A percentile compares a stretch with the other conserved stretches of the same genome.
phyloP scores from a whole-genome alignment of 1,284 basidiomycete genomes.

The Abortiporus biennis region DNA sequence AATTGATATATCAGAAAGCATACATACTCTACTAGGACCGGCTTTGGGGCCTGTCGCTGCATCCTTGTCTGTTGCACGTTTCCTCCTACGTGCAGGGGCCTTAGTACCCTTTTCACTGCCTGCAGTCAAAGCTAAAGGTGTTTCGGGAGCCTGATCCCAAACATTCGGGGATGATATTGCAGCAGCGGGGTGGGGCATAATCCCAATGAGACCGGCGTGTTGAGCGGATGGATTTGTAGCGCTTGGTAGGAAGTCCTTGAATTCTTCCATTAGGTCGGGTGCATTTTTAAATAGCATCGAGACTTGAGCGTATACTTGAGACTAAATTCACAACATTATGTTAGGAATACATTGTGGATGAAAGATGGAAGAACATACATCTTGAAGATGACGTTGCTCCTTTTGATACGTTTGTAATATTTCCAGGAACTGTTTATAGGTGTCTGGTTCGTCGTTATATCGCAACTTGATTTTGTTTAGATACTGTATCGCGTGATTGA shows the following conservation, averaged over 20 bases:
- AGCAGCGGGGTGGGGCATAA: slow-evolving; percentile 38
- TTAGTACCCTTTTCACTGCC: slow-evolving; percentile 44
- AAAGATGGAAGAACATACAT: slow-evolving; percentile 49
- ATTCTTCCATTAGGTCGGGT: slow-evolving; percentile 90
- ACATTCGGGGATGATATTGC: slow-evolving; percentile 21
- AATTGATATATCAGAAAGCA: slow-evolving; percentile 1
- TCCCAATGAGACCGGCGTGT: slow-evolving; percentile 29
- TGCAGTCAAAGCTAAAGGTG: slow-evolving; percentile 19
- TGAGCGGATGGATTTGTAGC: slow-evolving; percentile 33
- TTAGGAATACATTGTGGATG: slow-evolving; percentile 3
- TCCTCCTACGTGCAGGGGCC: slow-evolving; percentile 36
- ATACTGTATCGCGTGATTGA: slow-evolving; percentile 97
- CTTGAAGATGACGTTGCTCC: slow-evolving; percentile 83
- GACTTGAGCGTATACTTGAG: slow-evolving; percentile 90
- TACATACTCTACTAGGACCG: slow-evolving; percentile 19
- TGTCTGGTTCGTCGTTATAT: slow-evolving; percentile 88
- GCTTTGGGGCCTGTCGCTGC: slow-evolving; percentile 33
- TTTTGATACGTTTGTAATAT: slow-evolving; percentile 98
- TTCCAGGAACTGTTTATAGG: slow-evolving; percentile 98
- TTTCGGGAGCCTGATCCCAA: slow-evolving; percentile 26
- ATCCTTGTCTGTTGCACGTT: slow-evolving; percentile 56
- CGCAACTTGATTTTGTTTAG: slow-evolving; percentile 98
- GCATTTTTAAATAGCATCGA: slow-evolving; percentile 90
- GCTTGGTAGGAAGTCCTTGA: slow-evolving; percentile 94
- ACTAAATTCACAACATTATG: slow-evolving; percentile 25